These are phyloP conservation scores for Phytophthora pseudosyringae DNA, from an alignment of 352 stramenopile genomes.

Conservation along the genomic window DNA sequence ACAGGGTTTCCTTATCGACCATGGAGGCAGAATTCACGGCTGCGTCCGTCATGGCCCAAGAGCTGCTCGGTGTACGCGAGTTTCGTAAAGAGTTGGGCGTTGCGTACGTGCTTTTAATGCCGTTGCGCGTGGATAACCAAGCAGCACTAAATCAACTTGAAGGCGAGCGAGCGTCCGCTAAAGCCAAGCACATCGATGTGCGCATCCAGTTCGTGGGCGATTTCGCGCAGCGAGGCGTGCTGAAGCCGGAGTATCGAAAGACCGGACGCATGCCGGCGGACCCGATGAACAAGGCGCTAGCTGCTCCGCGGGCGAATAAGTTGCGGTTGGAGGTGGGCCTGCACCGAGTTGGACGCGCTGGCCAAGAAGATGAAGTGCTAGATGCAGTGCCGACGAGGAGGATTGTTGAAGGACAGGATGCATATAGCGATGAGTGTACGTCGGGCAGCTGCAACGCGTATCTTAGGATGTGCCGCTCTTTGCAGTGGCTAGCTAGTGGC, in stretches of 20 bases:
- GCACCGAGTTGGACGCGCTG: neutral
- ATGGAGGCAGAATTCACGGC: slow-evolving; percentile 24
- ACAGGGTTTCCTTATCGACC: slow-evolving; percentile 15
- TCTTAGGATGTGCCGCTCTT: no score
- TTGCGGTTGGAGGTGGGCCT: neutral
- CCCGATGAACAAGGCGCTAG: no score
- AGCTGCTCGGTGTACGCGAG: neutral
- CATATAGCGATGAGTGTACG: no score
- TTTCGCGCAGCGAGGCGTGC: neutral
- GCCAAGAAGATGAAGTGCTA: no score
- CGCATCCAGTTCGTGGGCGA: neutral
- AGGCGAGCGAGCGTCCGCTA: neutral
- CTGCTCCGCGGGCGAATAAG: neutral
- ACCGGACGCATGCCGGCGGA: neutral
- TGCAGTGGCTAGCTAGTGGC: no score
- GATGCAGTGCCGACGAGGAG: no score
- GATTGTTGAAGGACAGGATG: no score
- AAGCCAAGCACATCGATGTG: neutral
- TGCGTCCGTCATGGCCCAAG: slow-evolving; percentile 1
- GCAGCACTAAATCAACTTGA: slow-evolving; percentile 1
- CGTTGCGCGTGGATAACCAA: neutral
- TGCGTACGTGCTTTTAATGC: neutral
- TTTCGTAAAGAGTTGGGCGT: neutral
- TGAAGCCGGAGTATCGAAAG: neutral
- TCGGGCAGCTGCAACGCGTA: no score